Base-by-base conservation (phyloP, 2,329 filamentous ascomycete species). In the Cordyceps farinosa region DNA sequence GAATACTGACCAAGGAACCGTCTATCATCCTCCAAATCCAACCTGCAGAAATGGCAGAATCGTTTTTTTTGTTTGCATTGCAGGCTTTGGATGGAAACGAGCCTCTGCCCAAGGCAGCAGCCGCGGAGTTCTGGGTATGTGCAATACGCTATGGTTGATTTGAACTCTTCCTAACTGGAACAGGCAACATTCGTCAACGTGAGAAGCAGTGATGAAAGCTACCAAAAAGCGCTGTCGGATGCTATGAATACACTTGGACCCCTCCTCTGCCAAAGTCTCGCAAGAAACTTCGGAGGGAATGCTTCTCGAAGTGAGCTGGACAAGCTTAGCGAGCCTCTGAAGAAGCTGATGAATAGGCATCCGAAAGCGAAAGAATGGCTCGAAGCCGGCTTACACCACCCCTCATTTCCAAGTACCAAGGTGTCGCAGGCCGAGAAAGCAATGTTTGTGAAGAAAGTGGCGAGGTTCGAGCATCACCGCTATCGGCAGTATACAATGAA, bases 71-170 rank as follows among this genome's bases (percentile, higher is more conserved):
- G 60, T 93, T 94, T 69, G 84, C 87, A 0, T 77, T 95, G 13
- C 83, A 85, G 68, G 87, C 90, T 8, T 77, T 96, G 7, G 83
- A 87, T 50, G 88, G 88, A 13, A 85, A 82, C 36, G 91, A 95
- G 64, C 87, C 89, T 0, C 77, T 96, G 10, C 89, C 90, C 0
- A 96, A 95, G 75, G 84, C 84, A 36, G 85, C 89, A 3, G 85
- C 91, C 1, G 85, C 87, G 9, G 86, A 89, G 34, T 90, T 96
- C 66, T 95, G 91, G 90, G 87, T 89, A 75, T 68, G 80, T 70
- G 58, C 13, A 50, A 13, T 36, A 27, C 34, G 36, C n/a, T 8
- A 6, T 7, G 11, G 27, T 30, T 1, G 9, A 11, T 15, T 34
- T 9, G 9, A 3, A 51, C 8, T 11, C 13, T 11, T 51, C 5